Evolutionary conservation across 176 grass and related monocot genomes (phyloP).

Genomic region (sorghum (Sorghum bicolor)): DNA sequence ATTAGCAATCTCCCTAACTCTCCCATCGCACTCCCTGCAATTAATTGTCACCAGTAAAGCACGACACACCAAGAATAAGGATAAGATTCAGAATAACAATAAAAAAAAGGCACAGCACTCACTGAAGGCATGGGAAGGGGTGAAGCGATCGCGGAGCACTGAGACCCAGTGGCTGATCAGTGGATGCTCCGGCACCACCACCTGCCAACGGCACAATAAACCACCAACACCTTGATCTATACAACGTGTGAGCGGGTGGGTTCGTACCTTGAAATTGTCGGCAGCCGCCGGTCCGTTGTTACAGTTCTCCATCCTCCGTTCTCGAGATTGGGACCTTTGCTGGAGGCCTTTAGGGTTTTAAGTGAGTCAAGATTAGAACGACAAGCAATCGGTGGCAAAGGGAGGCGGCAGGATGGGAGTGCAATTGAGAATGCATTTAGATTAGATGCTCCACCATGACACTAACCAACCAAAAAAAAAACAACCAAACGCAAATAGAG

Average conservation of each 20-base stretch:
- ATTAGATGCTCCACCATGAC: too few species aligned
- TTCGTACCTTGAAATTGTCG: conserved; percentile 17
- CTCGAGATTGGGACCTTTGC: neutral
- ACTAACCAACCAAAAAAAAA: too few species aligned
- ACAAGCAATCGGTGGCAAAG: too few species aligned
- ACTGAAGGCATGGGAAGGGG: conserved; percentile 65
- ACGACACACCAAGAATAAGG: neutral
- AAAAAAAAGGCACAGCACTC: neutral
- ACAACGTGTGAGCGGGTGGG: neutral
- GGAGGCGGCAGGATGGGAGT: too few species aligned
- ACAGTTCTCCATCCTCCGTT: neutral
- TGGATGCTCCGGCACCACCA: conserved; percentile 60
- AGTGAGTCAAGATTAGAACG: too few species aligned
- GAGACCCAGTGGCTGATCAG: conserved; percentile 80
- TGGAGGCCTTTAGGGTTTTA: neutral
- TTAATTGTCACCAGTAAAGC: neutral
- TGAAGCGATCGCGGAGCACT: conserved; percentile 60
- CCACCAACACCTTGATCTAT: neutral
- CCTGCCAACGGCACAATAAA: conserved; percentile 28
- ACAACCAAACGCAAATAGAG: too few species aligned
- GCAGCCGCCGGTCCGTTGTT: neutral
- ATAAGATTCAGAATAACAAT: neutral
- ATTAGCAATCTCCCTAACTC: conserved; percentile 74
- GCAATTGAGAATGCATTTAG: too few species aligned
- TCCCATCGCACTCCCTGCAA: conserved; percentile 61